Percentiles rank a stretch among this genome's conserved stretches.
Conservation (phyloP, 768 basidiomycete genomes). For the Lactifluus echinatus region DNA sequence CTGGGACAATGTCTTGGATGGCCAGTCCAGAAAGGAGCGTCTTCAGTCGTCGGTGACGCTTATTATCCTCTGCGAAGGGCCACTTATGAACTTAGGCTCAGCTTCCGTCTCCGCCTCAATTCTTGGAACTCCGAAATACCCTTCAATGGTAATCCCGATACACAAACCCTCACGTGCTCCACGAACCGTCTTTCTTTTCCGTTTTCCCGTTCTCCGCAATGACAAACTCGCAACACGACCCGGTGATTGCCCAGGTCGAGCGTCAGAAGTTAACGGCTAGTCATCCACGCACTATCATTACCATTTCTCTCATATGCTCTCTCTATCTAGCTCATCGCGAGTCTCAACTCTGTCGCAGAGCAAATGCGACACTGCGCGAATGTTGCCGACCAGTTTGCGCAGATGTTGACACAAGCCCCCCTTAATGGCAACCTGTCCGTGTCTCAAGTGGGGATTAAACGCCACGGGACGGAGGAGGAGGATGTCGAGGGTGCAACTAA, state of each 20-base stretch:
- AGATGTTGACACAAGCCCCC: conserved; percentile 34
- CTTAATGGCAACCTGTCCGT: conserved; percentile 21
- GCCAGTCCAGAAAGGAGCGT: conserved; percentile 14
- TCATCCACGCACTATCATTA: background rate
- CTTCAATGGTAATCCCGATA: too few species aligned
- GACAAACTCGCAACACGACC: conserved; percentile 20
- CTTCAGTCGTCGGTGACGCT: conserved; percentile 15
- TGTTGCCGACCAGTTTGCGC: conserved; percentile 52
- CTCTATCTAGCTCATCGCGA: conserved; percentile 41
- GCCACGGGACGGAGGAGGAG: conserved; percentile 32
- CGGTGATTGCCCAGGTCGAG: conserved; percentile 25
- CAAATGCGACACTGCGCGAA: conserved; percentile 55
- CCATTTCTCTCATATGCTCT: conserved; percentile 2
- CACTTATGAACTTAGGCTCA: conserved; percentile 9
- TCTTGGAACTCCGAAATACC: conserved; percentile 7
- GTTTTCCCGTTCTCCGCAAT: background rate
- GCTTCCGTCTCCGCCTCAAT: conserved; percentile 16
- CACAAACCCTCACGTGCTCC: background rate
- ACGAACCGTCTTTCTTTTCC: background rate
- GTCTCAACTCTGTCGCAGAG: conserved; percentile 49
- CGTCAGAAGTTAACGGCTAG: conserved; percentile 26
- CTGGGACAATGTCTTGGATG: conserved; percentile 18
- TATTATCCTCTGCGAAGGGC: conserved; percentile 3
- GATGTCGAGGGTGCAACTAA: conserved; percentile 28
- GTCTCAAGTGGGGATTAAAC: conserved; percentile 34